phyloP scores from a whole-genome alignment of 306 rosid genomes.

The Alnus glutinosa region DNA sequence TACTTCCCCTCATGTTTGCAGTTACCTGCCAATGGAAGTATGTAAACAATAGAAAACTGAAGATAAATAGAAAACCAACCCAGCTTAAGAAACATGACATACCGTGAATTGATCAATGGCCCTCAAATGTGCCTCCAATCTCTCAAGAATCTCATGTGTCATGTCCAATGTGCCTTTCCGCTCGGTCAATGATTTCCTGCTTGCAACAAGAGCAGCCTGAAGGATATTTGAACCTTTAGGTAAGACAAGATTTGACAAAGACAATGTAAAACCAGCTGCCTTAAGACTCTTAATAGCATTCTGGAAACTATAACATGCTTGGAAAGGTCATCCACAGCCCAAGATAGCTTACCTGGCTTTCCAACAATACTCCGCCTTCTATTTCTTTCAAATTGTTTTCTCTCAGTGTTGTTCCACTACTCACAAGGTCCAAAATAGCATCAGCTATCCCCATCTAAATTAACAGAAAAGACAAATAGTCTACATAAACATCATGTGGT shows the following conservation, averaged over 20 bases:
- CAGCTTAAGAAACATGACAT: constrained; percentile 1
- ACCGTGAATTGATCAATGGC: constrained; percentile 83
- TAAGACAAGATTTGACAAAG: constrained; percentile 25
- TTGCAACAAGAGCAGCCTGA: constrained; percentile 92
- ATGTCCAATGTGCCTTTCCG: constrained; percentile 80
- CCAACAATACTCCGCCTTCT: constrained; percentile 77
- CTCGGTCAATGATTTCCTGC: constrained; percentile 67
- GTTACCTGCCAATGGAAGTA: constrained; percentile 55
- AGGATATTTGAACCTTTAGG: constrained; percentile 35
- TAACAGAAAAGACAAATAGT: constrained; percentile 25
- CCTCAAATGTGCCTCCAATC: constrained; percentile 88
- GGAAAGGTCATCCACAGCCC: constrained; percentile 22
- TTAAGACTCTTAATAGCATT: constrained; percentile 1
- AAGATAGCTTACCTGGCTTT: constrained; percentile 70
- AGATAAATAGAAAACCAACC: not conserved
- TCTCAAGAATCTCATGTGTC: constrained; percentile 92
- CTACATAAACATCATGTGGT: not conserved
- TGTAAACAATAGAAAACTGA: constrained; percentile 30
- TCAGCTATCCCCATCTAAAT: constrained; percentile 93
- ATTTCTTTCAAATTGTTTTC: constrained; percentile 94
- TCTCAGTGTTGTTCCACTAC: constrained; percentile 84
- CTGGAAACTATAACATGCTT: constrained; percentile 15
- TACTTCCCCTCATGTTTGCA: constrained; percentile 96
- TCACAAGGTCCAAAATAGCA: constrained; percentile 96
- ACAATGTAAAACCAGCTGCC: constrained; percentile 26